Conservation (phyloP, 2,329 filamentous ascomycete genomes). For the Clathrospora elynae region DNA sequence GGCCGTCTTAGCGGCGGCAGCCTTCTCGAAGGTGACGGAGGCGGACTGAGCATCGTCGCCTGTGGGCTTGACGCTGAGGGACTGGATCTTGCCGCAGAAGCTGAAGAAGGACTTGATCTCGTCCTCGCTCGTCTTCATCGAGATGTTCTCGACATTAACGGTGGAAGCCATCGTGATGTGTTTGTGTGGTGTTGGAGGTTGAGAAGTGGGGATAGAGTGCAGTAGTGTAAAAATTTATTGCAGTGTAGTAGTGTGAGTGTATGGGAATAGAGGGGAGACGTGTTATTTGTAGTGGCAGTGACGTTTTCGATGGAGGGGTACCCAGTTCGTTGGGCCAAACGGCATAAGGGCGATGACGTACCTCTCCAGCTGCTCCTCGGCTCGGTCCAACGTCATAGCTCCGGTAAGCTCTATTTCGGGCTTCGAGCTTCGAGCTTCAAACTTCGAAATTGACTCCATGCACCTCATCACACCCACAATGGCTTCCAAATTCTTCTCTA, state of each 20-base stretch:
- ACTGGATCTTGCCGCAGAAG: constrained; percentile 91
- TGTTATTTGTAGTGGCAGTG: constrained; percentile 21
- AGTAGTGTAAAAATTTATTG: not conserved
- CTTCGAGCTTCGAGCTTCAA: constrained; percentile 12
- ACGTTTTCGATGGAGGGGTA: constrained; percentile 18
- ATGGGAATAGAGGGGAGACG: constrained; percentile 5
- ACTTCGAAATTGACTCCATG: constrained; percentile 1
- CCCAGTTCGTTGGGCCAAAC: constrained; percentile 13
- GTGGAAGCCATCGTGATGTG: constrained; percentile 61
- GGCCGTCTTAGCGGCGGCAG: constrained; percentile 94
- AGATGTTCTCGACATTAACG: constrained; percentile 90
- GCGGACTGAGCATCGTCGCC: constrained; percentile 74
- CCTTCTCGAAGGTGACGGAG: constrained; percentile 95
- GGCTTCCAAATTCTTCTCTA: constrained; percentile 31
- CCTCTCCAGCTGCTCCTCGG: no score
- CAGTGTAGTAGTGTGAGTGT: constrained; percentile 1
- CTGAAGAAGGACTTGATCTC: constrained; percentile 97
- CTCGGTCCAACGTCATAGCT: constrained; percentile 38
- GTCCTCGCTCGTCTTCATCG: constrained; percentile 78
- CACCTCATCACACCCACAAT: constrained; percentile 21
- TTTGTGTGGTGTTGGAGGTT: constrained; percentile 7
- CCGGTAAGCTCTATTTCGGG: constrained; percentile 12
- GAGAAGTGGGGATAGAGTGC: not conserved
- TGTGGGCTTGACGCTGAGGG: constrained; percentile 73
- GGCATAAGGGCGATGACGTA: constrained; percentile 25